Evolutionary conservation across 2,329 filamentous ascomycete species (phyloP), one percentile per base, ranked within the genome.

Genomic region (Emergomyces orientalis): DNA sequence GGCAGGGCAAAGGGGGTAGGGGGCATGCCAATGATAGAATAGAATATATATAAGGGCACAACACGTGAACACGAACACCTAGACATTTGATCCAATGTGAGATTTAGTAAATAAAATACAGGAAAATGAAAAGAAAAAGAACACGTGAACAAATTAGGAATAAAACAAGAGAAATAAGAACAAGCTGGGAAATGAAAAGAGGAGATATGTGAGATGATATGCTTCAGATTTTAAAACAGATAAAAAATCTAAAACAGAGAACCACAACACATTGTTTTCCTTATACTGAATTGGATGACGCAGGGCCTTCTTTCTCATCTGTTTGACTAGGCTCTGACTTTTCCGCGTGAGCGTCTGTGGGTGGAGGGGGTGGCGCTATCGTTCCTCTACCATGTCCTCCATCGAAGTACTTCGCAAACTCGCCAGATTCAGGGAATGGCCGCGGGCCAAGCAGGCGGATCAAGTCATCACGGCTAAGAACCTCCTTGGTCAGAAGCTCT

Each of bases 371-470:
- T 2, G 66, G 66, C 45, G 65, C 65, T 52, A 67, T 65, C 69
- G 73, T 67, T 70, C 74, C 67, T 74, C 70, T 65, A 17, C 73
- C 74, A 7, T 70, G 73, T 27, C 73, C 80, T 64, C 83, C 84
- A 69, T 83, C 81, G 75, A 99, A 99, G 80, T 96, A 99, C 81
- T 97, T 97, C 71, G 88, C 82, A 77, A 99, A 97, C 71, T 97
- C 92, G 70, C 89, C 88, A 64, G 85, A 82, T 70, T 97, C 93
- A 49, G 88, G 87, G 70, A 89, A 97, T 17, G 91, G 90, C 67
- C 94, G 80, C 56, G 87, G 87, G 27, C 94, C 94, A 32, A 99
- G 81, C 62, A 99, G 80, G 34, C 94, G 83, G 59, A 97, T 86
- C 84, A 97, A 88, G 76, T 99, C 94, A 71, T 99, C 94, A 63